Evolutionary conservation across 148 eudicot species (phyloP).

Genomic region (Limonium bicolor): DNA sequence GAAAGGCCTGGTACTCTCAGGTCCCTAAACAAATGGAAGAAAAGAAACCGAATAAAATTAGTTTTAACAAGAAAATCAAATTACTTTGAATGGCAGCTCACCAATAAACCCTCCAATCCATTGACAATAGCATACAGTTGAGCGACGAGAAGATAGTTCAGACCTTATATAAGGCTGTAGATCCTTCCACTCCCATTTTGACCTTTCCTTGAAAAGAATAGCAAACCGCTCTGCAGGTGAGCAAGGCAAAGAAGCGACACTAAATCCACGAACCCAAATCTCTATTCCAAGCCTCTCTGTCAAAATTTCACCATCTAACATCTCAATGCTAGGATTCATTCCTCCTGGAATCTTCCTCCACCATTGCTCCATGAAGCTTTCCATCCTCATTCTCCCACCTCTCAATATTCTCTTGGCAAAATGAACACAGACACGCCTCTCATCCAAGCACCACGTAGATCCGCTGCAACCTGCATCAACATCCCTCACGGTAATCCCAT

Average conservation of each 20-base stretch:
- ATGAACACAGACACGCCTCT: slow-evolving; percentile 60
- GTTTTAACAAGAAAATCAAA: neutral
- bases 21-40: slow-evolving; percentile 42
- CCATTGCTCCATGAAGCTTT: slow-evolving; percentile 61
- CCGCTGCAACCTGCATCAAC: slow-evolving; percentile 4
- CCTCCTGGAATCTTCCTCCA: slow-evolving; percentile 46
- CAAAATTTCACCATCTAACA: slow-evolving; percentile 80
- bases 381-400: slow-evolving; percentile 52
- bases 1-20: slow-evolving; percentile 85
- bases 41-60: no score
- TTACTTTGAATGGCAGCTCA: no score
- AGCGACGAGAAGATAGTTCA: neutral
- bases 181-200: slow-evolving; percentile 96
- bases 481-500: slow-evolving; percentile 26
- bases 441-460: slow-evolving; percentile 44
- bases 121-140: no score
- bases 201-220: slow-evolving; percentile 52
- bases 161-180: slow-evolving; percentile 89
- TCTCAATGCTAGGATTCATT: slow-evolving; percentile 47
- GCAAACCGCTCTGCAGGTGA: slow-evolving; percentile 75
- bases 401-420: slow-evolving; percentile 56
- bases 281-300: slow-evolving; percentile 72
- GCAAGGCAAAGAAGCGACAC: slow-evolving; percentile 68
- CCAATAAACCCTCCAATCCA: no score
- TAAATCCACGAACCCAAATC: slow-evolving; percentile 51